Percentiles rank a stretch among this genome's conserved stretches.
Conservation (phyloP, 2,329 filamentous ascomycete genomes). For the Sarocladium kiliense region DNA sequence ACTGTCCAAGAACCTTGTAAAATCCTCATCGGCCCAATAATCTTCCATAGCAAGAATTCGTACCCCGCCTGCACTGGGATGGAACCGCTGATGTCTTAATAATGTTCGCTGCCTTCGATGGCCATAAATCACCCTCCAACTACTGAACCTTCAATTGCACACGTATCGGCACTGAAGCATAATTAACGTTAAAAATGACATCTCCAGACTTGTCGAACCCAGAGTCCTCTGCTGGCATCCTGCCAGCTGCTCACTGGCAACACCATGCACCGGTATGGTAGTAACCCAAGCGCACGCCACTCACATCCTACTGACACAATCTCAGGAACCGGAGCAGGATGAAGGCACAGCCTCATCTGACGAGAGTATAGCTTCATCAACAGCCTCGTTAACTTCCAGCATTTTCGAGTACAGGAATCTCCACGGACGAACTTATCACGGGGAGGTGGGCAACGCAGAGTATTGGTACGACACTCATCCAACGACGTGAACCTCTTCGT, state of each 20-base stretch:
- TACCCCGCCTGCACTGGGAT: not conserved
- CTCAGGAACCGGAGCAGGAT: not conserved
- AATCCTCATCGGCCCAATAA: not conserved
- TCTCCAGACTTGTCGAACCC: too few species aligned
- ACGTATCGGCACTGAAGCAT: too few species aligned
- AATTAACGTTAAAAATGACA: too few species aligned
- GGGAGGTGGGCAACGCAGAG: conserved; percentile 18
- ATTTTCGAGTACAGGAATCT: conserved; percentile 25
- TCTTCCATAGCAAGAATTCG: not conserved
- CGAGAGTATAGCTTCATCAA: conserved; percentile 13
- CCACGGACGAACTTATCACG: conserved; percentile 26
- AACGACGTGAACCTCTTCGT: not conserved
- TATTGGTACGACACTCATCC: conserved; percentile 19
- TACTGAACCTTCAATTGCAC: too few species aligned
- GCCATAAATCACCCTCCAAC: too few species aligned
- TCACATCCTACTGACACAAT: not conserved
- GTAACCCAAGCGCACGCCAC: not conserved
- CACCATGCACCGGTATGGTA: not conserved
- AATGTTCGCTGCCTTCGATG: too few species aligned
- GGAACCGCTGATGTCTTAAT: too few species aligned
- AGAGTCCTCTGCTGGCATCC: not conserved
- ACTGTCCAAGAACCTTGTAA: not conserved
- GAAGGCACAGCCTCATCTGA: not conserved
- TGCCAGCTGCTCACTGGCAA: not conserved
- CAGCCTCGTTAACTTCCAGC: conserved; percentile 23